Evolutionary conservation across 176 grass and related monocot species (phyloP), one percentile per base, ranked within the genome.

Genomic region (Rhynchospora pubera): DNA sequence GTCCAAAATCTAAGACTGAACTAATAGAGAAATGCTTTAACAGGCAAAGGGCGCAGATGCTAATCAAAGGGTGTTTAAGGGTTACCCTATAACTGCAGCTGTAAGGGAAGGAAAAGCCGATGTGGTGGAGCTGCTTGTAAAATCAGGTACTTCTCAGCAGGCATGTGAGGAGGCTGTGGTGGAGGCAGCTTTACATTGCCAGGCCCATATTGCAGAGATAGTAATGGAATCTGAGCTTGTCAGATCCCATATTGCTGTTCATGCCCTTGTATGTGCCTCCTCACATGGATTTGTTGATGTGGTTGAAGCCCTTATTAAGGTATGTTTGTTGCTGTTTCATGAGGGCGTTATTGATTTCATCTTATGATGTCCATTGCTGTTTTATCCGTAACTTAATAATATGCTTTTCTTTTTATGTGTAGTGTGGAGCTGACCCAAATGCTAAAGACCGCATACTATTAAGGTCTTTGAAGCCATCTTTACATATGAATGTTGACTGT

Each of bases 101-200:
- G 93, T 88, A 44, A 70, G 96, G 52, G 96, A 99, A 70, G 96
- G 96, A 24, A 83, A 79, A 24, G 80, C 85, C 2, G 89, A 95
- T 81, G 92, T 93, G 76, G 96, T 90, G 16, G 90, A 85, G 87
- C 79, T 89, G 83, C 86, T 95, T 82, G 79, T 95, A 65, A 88
- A 87, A 65, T 89, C 93, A 0, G 96, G 96, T 9, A 85, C 96
- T 19, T 94, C 92, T 48, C 96, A 99, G 84, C 92, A 87, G 6
- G 92, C 96, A 0, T 99, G 96, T 78, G 96, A 99, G 87, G 96
- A 99, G 82, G 96, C 96, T 70, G 78, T 99, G 79, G 91, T 99
- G 24, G 96, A 99, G 89, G 92, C 92, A 7, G 88, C 91, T 39
- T 51, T 90, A 47, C 92, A 99, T 60, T 91, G 91, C 50, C 87